Evolutionary conservation across 1,284 basidiomycete genomes (phyloP), one percentile per base, ranked within the genome.

Genomic region (Naganishia sp.): DNA sequence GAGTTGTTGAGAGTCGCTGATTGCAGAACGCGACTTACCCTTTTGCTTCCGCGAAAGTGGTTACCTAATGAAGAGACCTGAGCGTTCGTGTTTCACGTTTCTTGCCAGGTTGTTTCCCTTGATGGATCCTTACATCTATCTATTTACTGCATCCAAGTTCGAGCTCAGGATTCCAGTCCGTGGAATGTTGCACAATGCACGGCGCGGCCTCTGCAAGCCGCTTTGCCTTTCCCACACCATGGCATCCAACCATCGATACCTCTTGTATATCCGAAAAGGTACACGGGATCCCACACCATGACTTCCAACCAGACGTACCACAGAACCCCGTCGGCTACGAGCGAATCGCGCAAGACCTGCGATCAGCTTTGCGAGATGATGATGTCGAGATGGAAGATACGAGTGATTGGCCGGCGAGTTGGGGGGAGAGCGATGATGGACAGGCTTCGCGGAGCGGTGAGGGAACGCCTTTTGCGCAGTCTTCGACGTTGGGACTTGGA

Each of bases 351-450:
- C 57, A 42, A 21, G 50, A 21, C 16, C 31, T 60, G 1, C 57
- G 57, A 7, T 23, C 25, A 18, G 36, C 16, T 45, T 36, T 60
- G 6, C 57, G 57, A 11, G 46, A 60, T 23, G 57, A 60, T 33
- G 57, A 60, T 50, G 57, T 60, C 6, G 57, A 60, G 46, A 60
- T 60, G 57, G 57, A 60, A 46, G 57, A 60, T 21, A 33, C 57
- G 13, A 60, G 57, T 23, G 46, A 39, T 39, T 60, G 57, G 57
- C 57, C 57, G n/a, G 2, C 45, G 33, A 60, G 46, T 25, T 60
- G 57, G 57, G 33, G 28, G 11, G 44, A 25, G 10, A 28, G 39
- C 15, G 57, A 42, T 39, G 39, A 45, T 13, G 42, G 28, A 28
- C 33, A 36, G 16, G 57, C 31, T n/a, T 4, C n/a, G 31, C 36